phyloP scores from a whole-genome alignment of 2,329 filamentous ascomycete species.

The Paraconiothyrium brasiliense region DNA sequence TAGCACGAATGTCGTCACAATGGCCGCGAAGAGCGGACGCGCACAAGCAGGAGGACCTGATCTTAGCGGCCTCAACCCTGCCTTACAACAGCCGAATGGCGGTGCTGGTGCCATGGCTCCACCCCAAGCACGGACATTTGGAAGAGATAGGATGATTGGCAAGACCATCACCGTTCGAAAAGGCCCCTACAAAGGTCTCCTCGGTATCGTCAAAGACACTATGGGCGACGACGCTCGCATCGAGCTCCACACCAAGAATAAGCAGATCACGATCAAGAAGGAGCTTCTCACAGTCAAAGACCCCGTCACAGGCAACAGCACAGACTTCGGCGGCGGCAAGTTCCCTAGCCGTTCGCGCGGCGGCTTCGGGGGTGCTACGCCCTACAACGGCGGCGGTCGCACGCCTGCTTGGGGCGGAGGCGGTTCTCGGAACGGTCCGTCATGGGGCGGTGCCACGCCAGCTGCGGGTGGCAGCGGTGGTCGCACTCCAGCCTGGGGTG shows the following conservation, averaged over 20 bases:
- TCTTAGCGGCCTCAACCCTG: conserved; percentile 90
- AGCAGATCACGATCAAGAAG: conserved; percentile 85
- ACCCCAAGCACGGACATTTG: conserved; percentile 75
- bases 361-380: conserved; percentile 46
- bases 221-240: conserved; percentile 87
- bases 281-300: conserved; percentile 87
- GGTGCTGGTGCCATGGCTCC: conserved; percentile 68
- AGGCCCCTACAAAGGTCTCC: conserved; percentile 88
- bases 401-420: conserved; percentile 47
- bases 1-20: conserved; percentile 83
- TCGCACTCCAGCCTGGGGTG: conserved; percentile 55
- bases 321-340: conserved; percentile 67
- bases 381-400: conserved; percentile 46
- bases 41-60: conserved; percentile 78
- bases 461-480: conserved; percentile 43
- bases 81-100: conserved; percentile 63
- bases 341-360: conserved; percentile 50
- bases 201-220: conserved; percentile 95
- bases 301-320: conserved; percentile 75
- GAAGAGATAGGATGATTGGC: conserved; percentile 84
- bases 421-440: conserved; percentile 61
- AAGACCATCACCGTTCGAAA: conserved; percentile 90
- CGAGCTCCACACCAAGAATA: conserved; percentile 93
- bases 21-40: conserved; percentile 92
- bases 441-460: conserved; percentile 54